Conservation (phyloP, 1,284 basidiomycete species). For the Hemileia vastatrix region DNA sequence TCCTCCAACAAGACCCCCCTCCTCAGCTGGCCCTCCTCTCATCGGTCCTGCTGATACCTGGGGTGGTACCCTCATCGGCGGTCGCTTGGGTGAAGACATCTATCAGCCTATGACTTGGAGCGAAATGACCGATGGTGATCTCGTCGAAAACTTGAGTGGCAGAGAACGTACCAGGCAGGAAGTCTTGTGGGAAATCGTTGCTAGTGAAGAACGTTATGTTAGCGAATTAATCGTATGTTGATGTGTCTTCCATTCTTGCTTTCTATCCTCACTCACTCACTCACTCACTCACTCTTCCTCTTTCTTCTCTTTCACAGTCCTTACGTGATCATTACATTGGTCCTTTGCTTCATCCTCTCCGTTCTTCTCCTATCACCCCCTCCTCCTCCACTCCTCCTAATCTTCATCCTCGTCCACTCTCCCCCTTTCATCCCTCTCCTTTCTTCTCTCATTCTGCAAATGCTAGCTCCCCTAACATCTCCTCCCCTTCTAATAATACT, state of each 20-base stretch:
- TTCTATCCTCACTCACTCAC: neutral
- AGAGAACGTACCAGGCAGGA: conserved; percentile 91
- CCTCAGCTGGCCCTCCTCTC: too few species aligned
- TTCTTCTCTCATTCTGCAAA: conserved; percentile 24
- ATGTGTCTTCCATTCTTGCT: neutral
- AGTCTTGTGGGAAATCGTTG: conserved; percentile 90
- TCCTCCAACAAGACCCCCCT: too few species aligned
- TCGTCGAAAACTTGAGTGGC: conserved; percentile 82
- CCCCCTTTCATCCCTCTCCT: conserved; percentile 31
- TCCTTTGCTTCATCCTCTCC: conserved; percentile 72
- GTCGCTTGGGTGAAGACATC: conserved; percentile 46
- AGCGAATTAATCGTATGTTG: conserved; percentile 10
- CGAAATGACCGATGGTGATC: conserved; percentile 85
- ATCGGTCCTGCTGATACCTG: conserved; percentile 22
- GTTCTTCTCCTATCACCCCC: conserved; percentile 51
- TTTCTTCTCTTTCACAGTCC: neutral
- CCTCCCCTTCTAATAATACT: conserved; percentile 22
- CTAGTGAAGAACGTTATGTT: conserved; percentile 81
- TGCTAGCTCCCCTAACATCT: conserved; percentile 16
- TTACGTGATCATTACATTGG: conserved; percentile 69
- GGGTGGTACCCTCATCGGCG: conserved; percentile 21
- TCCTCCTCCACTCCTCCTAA: conserved; percentile 50
- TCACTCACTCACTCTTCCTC: conserved; percentile 23
- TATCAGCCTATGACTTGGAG: conserved; percentile 81
- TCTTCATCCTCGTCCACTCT: conserved; percentile 45